Conservation (phyloP, 2,329 filamentous ascomycete genomes). For the Arthroderma sp. region DNA sequence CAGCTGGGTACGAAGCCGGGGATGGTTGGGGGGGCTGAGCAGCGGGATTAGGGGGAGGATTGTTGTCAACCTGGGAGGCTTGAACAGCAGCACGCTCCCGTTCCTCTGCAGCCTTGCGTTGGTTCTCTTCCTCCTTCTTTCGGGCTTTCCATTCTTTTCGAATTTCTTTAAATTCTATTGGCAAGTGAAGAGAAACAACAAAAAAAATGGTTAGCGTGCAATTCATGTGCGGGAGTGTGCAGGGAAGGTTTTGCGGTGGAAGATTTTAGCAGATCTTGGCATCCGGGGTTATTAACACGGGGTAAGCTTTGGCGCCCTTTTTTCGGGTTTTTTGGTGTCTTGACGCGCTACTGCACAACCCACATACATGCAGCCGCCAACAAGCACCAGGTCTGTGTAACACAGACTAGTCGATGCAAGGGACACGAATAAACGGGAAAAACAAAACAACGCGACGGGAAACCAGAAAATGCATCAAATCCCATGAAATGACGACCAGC, state of each 20-base stretch:
- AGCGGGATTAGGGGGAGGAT: conserved; percentile 28
- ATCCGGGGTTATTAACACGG: conserved; percentile 11
- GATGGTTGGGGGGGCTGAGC: conserved; percentile 18
- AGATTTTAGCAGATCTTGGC: conserved; percentile 12
- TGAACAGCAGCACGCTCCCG: conserved; percentile 52
- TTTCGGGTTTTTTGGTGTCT: conserved; percentile 15
- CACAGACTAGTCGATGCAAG: conserved; percentile 28
- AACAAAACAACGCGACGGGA: conserved; percentile 9
- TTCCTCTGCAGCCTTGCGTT: conserved; percentile 82
- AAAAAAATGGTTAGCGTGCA: conserved; percentile 13
- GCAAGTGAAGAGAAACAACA: conserved; percentile 12
- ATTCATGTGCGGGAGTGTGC: background rate
- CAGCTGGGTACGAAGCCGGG: conserved; percentile 33
- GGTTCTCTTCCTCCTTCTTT: conserved; percentile 95
- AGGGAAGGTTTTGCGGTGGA: background rate
- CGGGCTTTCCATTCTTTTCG: conserved; percentile 98
- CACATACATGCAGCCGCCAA: conserved; percentile 23
- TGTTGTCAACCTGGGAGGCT: conserved; percentile 36
- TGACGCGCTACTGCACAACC: conserved; percentile 41
- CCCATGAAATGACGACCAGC: background rate
- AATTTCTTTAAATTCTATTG: conserved; percentile 91
- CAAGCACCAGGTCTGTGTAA: conserved; percentile 37
- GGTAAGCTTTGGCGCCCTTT: conserved; percentile 30
- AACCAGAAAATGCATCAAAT: background rate
- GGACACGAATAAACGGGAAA: conserved; percentile 25